Evolutionary conservation across 1,139 yeast species (phyloP).

Genomic region (Taphrina flavorubra): DNA sequence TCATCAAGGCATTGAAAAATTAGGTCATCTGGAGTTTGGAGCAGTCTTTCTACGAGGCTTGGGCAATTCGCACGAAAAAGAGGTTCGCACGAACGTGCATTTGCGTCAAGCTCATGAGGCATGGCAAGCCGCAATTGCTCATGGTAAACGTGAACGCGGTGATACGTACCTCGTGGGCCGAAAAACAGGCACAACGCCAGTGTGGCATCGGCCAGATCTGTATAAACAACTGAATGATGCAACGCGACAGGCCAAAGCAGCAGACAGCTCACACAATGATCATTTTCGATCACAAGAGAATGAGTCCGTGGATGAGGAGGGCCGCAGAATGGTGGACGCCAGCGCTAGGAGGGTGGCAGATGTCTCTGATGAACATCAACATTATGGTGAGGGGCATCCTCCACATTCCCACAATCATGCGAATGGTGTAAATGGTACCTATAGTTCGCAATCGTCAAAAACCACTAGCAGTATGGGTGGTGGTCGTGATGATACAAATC

Average conservation of each 20-base stretch:
- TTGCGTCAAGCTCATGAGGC: conserved; percentile 22
- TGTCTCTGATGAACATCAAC: conserved; percentile 6
- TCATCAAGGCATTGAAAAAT: conserved; percentile 1
- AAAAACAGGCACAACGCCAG: background rate
- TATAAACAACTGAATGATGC: conserved; percentile 10
- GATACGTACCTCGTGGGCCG: conserved; percentile 20
- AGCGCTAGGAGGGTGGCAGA: background rate
- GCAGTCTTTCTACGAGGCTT: conserved; percentile 24
- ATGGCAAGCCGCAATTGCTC: conserved; percentile 27
- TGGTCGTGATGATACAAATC: background rate
- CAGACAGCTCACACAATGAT: conserved; percentile 2
- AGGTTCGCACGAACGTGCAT: conserved; percentile 9
- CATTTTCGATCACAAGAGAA: conserved; percentile 4
- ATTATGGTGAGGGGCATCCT: background rate
- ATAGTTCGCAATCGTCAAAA: background rate
- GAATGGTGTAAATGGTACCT: background rate
- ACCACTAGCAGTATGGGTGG: background rate
- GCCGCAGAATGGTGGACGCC: conserved; percentile 2
- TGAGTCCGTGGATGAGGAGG: conserved; percentile 13
- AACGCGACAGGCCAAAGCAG: background rate
- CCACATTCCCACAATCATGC: background rate
- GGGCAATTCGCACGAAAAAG: conserved; percentile 16
- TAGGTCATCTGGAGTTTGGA: conserved; percentile 15
- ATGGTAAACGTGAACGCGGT: conserved; percentile 3
- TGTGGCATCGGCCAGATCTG: background rate